Conservation (phyloP, 2,329 filamentous ascomycete species). For the Ophiostoma ips region DNA sequence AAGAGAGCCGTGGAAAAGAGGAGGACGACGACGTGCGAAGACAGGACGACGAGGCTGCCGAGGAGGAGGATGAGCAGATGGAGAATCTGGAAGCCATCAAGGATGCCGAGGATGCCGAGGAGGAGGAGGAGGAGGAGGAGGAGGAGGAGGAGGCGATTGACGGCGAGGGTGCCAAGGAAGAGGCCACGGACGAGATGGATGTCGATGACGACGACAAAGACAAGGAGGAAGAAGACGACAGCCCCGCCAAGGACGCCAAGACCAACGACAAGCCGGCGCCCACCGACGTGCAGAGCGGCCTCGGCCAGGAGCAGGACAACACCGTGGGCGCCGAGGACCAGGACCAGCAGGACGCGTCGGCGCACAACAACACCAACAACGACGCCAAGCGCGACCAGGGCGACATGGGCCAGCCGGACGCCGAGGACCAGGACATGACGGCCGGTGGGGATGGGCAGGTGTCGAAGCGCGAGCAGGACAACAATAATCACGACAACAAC, state of each 20-base stretch:
- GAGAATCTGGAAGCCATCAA: slow-evolving; percentile 19
- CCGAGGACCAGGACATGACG: slow-evolving; percentile 40
- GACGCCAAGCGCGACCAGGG: slow-evolving; percentile 52
- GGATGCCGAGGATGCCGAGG: slow-evolving; percentile 25
- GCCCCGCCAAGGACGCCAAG: slow-evolving; percentile 29
- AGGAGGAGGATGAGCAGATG: slow-evolving; percentile 28
- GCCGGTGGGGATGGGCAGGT: slow-evolving; percentile 48
- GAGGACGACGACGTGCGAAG: slow-evolving; percentile 35
- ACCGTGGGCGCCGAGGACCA: slow-evolving; percentile 24
- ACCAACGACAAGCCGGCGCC: slow-evolving; percentile 42
- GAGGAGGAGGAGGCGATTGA: slow-evolving; percentile 20
- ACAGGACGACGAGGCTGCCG: slow-evolving; percentile 24
- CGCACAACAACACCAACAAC: slow-evolving; percentile 32
- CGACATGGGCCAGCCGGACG: slow-evolving; percentile 48
- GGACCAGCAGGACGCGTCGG: slow-evolving; percentile 8
- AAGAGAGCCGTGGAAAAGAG: slow-evolving; percentile 42
- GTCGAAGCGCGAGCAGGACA: slow-evolving; percentile 29
- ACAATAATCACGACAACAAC: slow-evolving; percentile 32
- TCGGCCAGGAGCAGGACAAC: slow-evolving; percentile 49
- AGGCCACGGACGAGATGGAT: slow-evolving; percentile 26
- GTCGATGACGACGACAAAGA: slow-evolving; percentile 22
- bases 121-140: slow-evolving; percentile 27
- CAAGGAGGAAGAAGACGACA: slow-evolving; percentile 40
- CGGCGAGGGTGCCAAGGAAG: slow-evolving; percentile 30
- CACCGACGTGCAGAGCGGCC: slow-evolving; percentile 49